A percentile compares a stretch with the other conserved stretches of the same genome.
These are phyloP conservation scores for Elsinoe australis DNA, from an alignment of 2,329 filamentous ascomycete genomes.

Conservation along the genomic window DNA sequence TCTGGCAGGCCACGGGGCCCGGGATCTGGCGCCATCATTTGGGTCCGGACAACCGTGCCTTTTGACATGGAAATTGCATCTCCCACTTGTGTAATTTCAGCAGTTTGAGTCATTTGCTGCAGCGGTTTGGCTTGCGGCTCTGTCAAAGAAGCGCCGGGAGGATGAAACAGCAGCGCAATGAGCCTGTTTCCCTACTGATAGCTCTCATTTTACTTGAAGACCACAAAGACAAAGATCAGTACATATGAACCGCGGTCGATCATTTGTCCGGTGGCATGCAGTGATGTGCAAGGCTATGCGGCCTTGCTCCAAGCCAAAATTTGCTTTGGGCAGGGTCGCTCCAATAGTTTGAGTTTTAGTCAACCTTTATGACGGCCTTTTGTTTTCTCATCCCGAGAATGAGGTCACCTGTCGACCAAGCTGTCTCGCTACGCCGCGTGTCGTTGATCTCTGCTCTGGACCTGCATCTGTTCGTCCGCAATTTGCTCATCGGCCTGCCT, in stretches of 20 bases:
- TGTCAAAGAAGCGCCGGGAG: background rate
- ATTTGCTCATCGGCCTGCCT: constrained; percentile 2
- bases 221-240: background rate
- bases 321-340: constrained; percentile 3
- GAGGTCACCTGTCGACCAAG: background rate
- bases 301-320: constrained; percentile 4
- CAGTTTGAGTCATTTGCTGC: background rate
- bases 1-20: background rate
- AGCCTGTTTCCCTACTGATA: constrained; percentile 2
- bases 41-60: background rate
- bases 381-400: background rate
- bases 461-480: constrained; percentile 1
- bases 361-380: background rate
- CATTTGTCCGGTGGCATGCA: constrained; percentile 1
- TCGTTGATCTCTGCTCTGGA: background rate
- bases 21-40: constrained; percentile 6
- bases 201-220: background rate
- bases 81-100: constrained; percentile 1
- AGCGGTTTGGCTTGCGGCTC: constrained; percentile 12
- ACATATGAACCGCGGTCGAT: constrained; percentile 1
- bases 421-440: constrained; percentile 6
- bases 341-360: constrained; percentile 9
- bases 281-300: constrained; percentile 1
- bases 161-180: constrained; percentile 11
- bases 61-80: constrained; percentile 4